Conservation (phyloP, 805 yeast genomes). For the Yarrowia sp. region DNA sequence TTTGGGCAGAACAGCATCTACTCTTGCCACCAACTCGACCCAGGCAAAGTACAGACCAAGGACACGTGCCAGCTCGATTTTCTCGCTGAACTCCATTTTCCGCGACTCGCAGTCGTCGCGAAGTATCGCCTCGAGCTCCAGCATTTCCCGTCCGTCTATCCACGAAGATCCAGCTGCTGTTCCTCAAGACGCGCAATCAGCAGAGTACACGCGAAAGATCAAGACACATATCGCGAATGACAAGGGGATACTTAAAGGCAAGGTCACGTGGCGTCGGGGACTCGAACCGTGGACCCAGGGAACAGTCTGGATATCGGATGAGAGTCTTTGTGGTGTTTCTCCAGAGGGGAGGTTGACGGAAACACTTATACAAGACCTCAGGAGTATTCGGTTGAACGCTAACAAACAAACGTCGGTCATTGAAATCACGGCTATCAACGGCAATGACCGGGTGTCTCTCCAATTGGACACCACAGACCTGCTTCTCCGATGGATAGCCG, state of each 20-base stretch:
- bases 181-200: conserved; percentile 16
- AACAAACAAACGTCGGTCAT: conserved; percentile 10
- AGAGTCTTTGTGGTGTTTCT: not conserved
- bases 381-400: conserved; percentile 10
- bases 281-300: conserved; percentile 11
- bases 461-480: not conserved
- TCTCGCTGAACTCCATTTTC: conserved; percentile 33
- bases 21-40: conserved; percentile 7
- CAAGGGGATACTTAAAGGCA: not conserved
- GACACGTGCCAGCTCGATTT: conserved; percentile 23
- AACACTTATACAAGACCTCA: conserved; percentile 4
- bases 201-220: conserved; percentile 25
- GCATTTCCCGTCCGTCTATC: conserved; percentile 12
- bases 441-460: conserved; percentile 9
- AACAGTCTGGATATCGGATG: conserved; percentile 14
- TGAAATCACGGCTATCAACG: conserved; percentile 3
- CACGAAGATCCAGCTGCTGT: conserved; percentile 30
- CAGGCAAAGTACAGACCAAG: conserved; percentile 22
- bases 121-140: not conserved
- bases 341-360: conserved; percentile 2
- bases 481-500: conserved; percentile 12
- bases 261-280: not conserved
- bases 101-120: conserved; percentile 27
- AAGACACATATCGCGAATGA: conserved; percentile 25
- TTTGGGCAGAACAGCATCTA: conserved; percentile 10